phyloP scores from a whole-genome alignment of 306 rosid species.

The Amphicarpaea edgeworthii region DNA sequence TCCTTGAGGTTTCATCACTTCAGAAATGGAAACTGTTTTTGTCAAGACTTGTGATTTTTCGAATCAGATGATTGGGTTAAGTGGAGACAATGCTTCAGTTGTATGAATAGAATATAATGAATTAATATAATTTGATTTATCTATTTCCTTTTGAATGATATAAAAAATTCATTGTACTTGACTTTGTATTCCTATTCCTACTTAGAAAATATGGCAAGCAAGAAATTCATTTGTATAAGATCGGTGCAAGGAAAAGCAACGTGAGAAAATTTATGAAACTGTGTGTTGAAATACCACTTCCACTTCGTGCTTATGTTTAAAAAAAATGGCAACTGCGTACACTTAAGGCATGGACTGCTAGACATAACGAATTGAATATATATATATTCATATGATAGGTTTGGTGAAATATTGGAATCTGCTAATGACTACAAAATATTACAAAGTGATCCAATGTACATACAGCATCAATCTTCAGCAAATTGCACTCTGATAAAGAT shows the following conservation, averaged over 20 bases:
- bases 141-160: not conserved
- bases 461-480: not conserved
- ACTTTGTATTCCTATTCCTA: not conserved
- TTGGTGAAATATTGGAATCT: constrained; percentile 10
- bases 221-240: not conserved
- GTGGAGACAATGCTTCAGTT: not conserved
- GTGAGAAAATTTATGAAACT: constrained; percentile 1
- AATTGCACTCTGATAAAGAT: not conserved
- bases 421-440: not conserved
- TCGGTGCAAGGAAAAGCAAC: not conserved
- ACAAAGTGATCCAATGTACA: not conserved
- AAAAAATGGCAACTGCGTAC: not conserved
- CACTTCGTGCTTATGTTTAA: too few relatives aligned
- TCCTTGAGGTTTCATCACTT: constrained; percentile 70
- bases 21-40: constrained; percentile 56
- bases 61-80: constrained; percentile 24
- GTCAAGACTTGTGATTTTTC: constrained; percentile 56
- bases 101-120: not conserved
- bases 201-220: not conserved
- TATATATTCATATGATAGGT: not conserved
- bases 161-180: not conserved
- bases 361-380: not conserved
- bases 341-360: not conserved
- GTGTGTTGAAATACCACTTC: too few relatives aligned
- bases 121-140: not conserved